Percentiles rank a stretch among this genome's conserved stretches.
These are phyloP conservation scores for Dactylis glomerata DNA, from an alignment of 176 grass and related monocot species.

Conservation along the genomic window DNA sequence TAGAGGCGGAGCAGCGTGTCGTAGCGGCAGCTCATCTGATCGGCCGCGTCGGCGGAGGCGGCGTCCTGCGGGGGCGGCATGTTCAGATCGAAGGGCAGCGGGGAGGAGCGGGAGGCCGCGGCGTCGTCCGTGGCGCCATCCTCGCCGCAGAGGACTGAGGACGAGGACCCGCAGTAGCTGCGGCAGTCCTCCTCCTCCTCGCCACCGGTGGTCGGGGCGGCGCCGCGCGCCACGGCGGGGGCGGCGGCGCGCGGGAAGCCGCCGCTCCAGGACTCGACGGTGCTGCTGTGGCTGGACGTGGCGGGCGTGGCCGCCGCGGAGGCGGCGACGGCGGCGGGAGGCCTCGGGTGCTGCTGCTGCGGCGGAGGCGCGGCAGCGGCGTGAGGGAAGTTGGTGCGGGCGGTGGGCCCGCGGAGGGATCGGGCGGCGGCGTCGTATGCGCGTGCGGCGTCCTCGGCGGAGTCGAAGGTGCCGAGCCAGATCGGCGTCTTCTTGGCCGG, in stretches of 20 bases:
- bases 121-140: constrained; percentile 35
- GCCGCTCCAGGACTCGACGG: constrained; percentile 71
- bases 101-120: constrained; percentile 36
- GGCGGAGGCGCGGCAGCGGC: constrained; percentile 7
- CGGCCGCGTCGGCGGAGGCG: constrained; percentile 24
- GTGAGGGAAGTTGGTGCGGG: constrained; percentile 63
- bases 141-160: constrained; percentile 54
- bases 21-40: constrained; percentile 56
- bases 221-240: background rate
- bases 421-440: constrained; percentile 78
- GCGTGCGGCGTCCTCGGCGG: constrained; percentile 74
- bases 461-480: constrained; percentile 83
- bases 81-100: constrained; percentile 78
- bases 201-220: background rate
- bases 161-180: constrained; percentile 80
- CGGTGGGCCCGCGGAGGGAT: constrained; percentile 53
- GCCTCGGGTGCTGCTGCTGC: background rate
- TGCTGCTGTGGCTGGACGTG: constrained; percentile 86
- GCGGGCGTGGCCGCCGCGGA: background rate
- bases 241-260: constrained; percentile 30
- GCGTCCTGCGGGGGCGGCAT: constrained; percentile 55
- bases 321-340: background rate
- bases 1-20: constrained; percentile 61
- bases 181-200: constrained; percentile 43
- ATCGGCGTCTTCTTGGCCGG: constrained; percentile 71